Percentiles rank a stretch among this genome's conserved stretches.
Conservation (phyloP, 345 rosid genomes). For the Dipteronia sinensis region DNA sequence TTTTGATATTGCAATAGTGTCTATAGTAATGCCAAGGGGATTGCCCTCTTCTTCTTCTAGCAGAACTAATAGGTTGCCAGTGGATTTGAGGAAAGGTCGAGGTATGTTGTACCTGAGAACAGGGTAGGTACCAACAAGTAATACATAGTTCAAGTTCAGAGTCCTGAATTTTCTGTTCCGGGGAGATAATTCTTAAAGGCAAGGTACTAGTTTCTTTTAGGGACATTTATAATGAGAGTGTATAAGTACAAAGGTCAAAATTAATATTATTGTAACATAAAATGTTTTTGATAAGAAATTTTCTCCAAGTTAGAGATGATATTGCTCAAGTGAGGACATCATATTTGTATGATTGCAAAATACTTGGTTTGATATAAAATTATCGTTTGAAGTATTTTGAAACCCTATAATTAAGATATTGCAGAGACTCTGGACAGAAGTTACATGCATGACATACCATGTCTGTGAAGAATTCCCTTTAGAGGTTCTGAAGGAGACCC, state of each 20-base stretch:
- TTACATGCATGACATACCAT: conserved; percentile 32
- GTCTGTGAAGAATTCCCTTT: conserved; percentile 53
- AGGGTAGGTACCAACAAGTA: background rate
- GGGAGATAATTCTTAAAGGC: background rate
- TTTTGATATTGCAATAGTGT: conserved; percentile 33
- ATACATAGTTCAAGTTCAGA: background rate
- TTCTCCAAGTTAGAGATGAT: background rate
- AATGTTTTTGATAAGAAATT: background rate
- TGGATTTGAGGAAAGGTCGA: conserved; percentile 44
- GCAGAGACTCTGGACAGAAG: background rate
- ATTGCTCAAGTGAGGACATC: background rate
- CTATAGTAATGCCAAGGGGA: conserved; percentile 46
- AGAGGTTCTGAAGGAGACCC: conserved; percentile 55
- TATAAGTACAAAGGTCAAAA: background rate
- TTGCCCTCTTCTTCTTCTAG: conserved; percentile 61
- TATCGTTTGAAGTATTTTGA: background rate
- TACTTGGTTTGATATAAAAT: background rate
- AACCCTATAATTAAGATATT: background rate
- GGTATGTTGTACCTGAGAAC: conserved; percentile 54
- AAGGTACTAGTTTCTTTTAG: background rate
- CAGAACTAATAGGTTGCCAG: conserved; percentile 46
- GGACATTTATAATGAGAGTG: background rate
- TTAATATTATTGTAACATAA: background rate
- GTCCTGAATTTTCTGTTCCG: background rate
- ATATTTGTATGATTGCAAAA: background rate